Percentiles rank a stretch among this genome's conserved stretches.
phyloP scores from a whole-genome alignment of 768 basidiomycete species.

The Auricularia sp. region DNA sequence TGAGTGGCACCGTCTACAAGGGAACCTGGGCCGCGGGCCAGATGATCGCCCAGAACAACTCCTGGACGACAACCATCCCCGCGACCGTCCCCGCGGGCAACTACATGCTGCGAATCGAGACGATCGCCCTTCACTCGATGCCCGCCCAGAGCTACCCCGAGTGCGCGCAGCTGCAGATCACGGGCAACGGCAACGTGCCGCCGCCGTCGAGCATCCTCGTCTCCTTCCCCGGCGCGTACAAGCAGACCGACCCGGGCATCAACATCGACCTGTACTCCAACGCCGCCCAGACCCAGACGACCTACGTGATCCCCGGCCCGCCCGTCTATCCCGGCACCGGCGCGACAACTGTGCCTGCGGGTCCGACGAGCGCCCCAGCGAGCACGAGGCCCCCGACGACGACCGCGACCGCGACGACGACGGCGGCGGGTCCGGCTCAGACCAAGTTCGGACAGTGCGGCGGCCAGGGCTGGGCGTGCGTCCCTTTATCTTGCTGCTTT shows the following conservation, averaged over 20 bases:
- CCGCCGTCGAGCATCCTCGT: slow-evolving; percentile 24
- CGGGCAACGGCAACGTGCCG: slow-evolving; percentile 21
- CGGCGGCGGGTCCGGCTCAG: too few relatives aligned
- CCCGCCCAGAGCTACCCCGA: slow-evolving; percentile 31
- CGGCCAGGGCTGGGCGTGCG: too few relatives aligned
- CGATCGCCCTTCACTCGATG: slow-evolving; percentile 13
- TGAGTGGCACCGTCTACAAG: slow-evolving; percentile 24
- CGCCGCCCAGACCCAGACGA: slow-evolving; percentile 22
- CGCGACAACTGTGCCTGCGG: too few relatives aligned
- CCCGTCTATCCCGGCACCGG: too few relatives aligned
- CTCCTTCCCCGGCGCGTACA: slow-evolving; percentile 26
- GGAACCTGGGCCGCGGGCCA: slow-evolving; percentile 31
- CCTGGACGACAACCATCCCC: slow-evolving; percentile 11
- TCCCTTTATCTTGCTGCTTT: too few relatives aligned
- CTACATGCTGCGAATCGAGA: slow-evolving; percentile 29
- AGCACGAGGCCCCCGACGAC: too few relatives aligned
- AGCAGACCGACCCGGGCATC: slow-evolving; percentile 25
- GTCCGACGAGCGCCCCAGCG: too few relatives aligned
- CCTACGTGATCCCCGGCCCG: slow-evolving; percentile 32
- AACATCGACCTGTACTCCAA: slow-evolving; percentile 31
- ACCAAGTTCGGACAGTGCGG: too few relatives aligned
- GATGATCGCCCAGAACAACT: slow-evolving; percentile 15
- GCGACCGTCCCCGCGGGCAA: slow-evolving; percentile 21
- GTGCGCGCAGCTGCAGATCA: slow-evolving; percentile 23
- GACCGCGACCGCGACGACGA: too few relatives aligned